Base-by-base conservation (phyloP, 2,329 filamentous ascomycete genomes). In the Arthrobotrys sphaeroides region DNA sequence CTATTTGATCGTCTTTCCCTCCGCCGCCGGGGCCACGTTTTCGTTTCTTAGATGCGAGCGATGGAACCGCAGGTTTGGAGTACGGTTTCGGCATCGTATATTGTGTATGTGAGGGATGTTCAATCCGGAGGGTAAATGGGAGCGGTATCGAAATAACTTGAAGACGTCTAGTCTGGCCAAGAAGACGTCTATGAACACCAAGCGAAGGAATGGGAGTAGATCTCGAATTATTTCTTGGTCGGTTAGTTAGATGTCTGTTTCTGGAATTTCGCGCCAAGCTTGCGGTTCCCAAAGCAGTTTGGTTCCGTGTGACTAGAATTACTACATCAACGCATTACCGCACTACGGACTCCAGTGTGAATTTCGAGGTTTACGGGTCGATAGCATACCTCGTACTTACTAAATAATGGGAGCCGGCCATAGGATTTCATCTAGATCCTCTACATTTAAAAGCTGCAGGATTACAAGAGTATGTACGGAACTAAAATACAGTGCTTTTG, bases 21-120 rank as follows among this genome's bases (percentile, higher is more conserved):
- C 18, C 26, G 85, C 84, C 12, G 86, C 82, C 81, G 77, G n/a
- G n/a, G n/a, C n/a, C n/a, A n/a, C 83, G 82, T 82, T 91, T 92
- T 78, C 91, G 86, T 80, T 89, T 90, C 83, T 91, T 93, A n/a
- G 84, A 84, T 6, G 31, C 5, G 1, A 40, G 42, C 0, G 38
- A 33, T 7, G 72, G 62, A 10, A 62, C 53, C 5, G 45, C 22
- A 7, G 70, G 70, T 59, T 74, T 74, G 13, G 70, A 57, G 70
- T 74, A 74, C 28, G 70, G 70, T 64, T 74, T 74, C 26, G 70
- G 70, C 70, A 74, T 74, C 18, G 3, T 49, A 13, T 7, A 18
- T 1, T 20, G 38, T 26, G 18, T 7, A 24, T 10, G 22, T 5
- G 2, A 5, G 22, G 45, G 13, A n/a, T n/a, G n/a, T n/a, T n/a